Base-by-base conservation (phyloP, 768 basidiomycete genomes). In the Macrocybe gigantea region DNA sequence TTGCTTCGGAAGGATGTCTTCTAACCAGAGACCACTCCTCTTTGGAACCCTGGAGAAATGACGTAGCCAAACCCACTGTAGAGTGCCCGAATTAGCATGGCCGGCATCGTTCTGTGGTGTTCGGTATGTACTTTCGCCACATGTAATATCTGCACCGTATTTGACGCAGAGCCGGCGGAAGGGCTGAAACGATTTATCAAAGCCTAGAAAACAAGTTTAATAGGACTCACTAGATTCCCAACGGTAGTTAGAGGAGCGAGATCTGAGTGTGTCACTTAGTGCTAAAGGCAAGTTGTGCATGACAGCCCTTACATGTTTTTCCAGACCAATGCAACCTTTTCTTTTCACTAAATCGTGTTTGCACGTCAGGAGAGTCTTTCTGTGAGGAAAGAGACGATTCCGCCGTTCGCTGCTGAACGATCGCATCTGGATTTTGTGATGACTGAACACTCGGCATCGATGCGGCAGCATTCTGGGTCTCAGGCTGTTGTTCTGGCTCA, bases 11-110 rank as follows among this genome's bases (percentile, higher is more conserved):
- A 0, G 91, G 88, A 58, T 97, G 94, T 33, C 93, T 75, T 38
- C 93, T 71, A 39, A 95, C 85, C 2, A 97, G 74, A 0, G 92
- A 93, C 93, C 93, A 98, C 66, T 99, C 95, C 58, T 93, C 90
- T 50, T 85, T 87, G 7, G 91, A 92, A 3, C 91, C 95, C 7
- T 74, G 67, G 14, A 96, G 76, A 63, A 98, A 90, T 2, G 94
- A 94, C 38, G 79, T 83, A 5, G 93, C 85, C n/a, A 99, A 78
- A 4, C 91, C 93, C 95, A 97, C 87, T 88, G 42, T 10, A 42
- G 38, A 45, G 15, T 2, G 15, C 11, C 5, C 32, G 32, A 5
- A 33, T 44, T 33, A 44, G 42, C 37, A 38, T 42, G 34, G 36
- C 10, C 13, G 15, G 34, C 33, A 48, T 36, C 44, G 41, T 14